A percentile compares a stretch with the other conserved stretches of the same genome.
These are phyloP conservation scores for Capronia americana DNA, from an alignment of 2,329 filamentous ascomycete genomes.

Conservation along the genomic window DNA sequence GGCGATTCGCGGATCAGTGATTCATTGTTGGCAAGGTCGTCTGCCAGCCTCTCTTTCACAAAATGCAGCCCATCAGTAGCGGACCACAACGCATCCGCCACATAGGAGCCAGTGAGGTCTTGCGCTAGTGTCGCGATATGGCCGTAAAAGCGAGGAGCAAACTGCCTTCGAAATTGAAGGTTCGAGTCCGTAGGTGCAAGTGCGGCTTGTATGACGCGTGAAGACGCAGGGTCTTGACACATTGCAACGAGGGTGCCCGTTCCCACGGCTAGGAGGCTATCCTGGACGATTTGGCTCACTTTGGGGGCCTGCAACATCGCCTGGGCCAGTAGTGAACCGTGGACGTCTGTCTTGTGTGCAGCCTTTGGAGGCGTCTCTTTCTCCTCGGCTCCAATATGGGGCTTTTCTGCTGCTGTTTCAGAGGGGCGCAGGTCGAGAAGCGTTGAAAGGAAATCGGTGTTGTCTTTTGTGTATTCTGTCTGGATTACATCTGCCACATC, in stretches of 20 bases:
- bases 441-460: constrained; percentile 60
- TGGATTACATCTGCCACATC: constrained; percentile 64
- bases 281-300: constrained; percentile 73
- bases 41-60: constrained; percentile 70
- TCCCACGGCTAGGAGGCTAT: constrained; percentile 68
- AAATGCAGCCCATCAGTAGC: constrained; percentile 69
- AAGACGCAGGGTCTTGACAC: constrained; percentile 65
- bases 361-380: constrained; percentile 52
- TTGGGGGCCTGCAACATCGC: constrained; percentile 78
- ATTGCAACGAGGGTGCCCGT: constrained; percentile 66
- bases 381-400: constrained; percentile 56
- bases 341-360: constrained; percentile 53
- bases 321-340: constrained; percentile 82
- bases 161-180: constrained; percentile 64
- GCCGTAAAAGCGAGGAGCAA: constrained; percentile 68
- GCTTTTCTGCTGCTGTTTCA: constrained; percentile 43
- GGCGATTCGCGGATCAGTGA: constrained; percentile 67
- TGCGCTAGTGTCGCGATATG: constrained; percentile 66
- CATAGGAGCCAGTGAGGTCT: constrained; percentile 68
- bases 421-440: constrained; percentile 63
- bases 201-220: constrained; percentile 69
- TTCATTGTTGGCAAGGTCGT: constrained; percentile 67
- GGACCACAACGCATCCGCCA: constrained; percentile 70
- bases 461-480: constrained; percentile 61
- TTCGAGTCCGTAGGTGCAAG: constrained; percentile 52